These are phyloP conservation scores for Malus hybrid DNA, from an alignment of 331 rosid genomes.

Conservation along the genomic window DNA sequence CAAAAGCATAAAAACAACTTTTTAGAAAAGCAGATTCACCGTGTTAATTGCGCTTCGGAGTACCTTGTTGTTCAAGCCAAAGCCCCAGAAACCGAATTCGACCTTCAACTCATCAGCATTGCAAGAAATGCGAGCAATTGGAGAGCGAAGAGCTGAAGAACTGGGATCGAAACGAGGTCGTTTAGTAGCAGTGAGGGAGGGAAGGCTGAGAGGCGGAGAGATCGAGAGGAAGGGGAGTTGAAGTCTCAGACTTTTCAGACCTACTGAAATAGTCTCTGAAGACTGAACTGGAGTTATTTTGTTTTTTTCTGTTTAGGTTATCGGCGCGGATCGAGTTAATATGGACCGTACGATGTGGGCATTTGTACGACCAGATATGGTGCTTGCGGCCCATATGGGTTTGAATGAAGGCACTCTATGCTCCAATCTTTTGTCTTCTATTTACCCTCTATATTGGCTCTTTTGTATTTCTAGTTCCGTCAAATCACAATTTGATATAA, in stretches of 20 bases:
- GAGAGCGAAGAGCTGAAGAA: neutral
- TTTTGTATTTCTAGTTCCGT: neutral
- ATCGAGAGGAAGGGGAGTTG: constrained; percentile 26
- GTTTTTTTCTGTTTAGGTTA: neutral
- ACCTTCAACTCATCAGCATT: neutral
- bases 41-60: neutral
- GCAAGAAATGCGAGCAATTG: neutral
- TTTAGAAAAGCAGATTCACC: neutral
- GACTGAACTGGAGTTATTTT: neutral
- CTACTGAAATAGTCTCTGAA: neutral
- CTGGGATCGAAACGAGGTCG: constrained; percentile 7
- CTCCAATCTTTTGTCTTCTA: neutral
- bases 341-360: neutral
- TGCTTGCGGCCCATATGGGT: neutral
- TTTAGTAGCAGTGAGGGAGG: neutral
- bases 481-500: too few relatives aligned
- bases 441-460: neutral
- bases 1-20: neutral
- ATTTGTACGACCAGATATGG: neutral
- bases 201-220: constrained; percentile 30
- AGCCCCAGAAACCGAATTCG: neutral
- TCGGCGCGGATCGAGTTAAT: neutral
- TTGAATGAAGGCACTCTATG: neutral
- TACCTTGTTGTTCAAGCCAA: constrained; percentile 11
- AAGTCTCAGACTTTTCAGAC: constrained; percentile 18